A percentile compares a stretch with the other conserved stretches of the same genome.
Evolutionary conservation across 2,329 filamentous ascomycete genomes (phyloP).

Genomic region (Exserohilum turcica): DNA sequence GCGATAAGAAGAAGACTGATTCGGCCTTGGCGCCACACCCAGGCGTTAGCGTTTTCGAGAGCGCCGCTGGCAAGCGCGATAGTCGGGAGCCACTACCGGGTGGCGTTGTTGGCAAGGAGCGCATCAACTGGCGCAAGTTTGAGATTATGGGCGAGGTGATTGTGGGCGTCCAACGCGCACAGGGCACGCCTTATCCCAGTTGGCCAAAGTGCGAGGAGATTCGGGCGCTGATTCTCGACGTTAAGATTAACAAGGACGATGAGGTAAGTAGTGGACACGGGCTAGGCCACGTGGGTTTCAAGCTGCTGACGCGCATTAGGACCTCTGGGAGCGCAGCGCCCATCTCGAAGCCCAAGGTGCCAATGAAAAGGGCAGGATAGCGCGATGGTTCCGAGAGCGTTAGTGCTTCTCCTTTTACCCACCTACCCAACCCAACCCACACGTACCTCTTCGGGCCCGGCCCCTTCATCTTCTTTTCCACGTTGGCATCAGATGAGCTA

Average conservation of each 20-base stretch:
- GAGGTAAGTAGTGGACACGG: conserved; percentile 65
- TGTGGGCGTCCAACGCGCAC: conserved; percentile 87
- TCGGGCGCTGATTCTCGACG: conserved; percentile 77
- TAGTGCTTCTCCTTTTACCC: conserved; percentile 39
- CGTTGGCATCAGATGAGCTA: conserved; percentile 29
- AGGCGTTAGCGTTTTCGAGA: conserved; percentile 43
- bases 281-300: background rate
- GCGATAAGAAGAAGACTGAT: conserved; percentile 47
- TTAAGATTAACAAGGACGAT: conserved; percentile 80
- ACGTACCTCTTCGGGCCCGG: conserved; percentile 8
- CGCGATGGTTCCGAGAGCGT: conserved; percentile 55
- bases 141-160: conserved; percentile 94
- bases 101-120: conserved; percentile 55
- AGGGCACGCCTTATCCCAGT: conserved; percentile 79
- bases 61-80: conserved; percentile 33
- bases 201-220: conserved; percentile 71
- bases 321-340: conserved; percentile 64
- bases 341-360: conserved; percentile 58
- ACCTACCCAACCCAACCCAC: too few species aligned
- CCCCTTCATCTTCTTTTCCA: conserved; percentile 18
- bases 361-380: conserved; percentile 50
- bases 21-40: conserved; percentile 42
- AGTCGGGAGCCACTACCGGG: conserved; percentile 51
- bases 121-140: conserved; percentile 98
- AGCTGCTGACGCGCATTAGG: conserved; percentile 48